Percentiles rank a stretch among this genome's conserved stretches.
Conservation (phyloP, 306 rosid species). For the Vigna angularis region DNA sequence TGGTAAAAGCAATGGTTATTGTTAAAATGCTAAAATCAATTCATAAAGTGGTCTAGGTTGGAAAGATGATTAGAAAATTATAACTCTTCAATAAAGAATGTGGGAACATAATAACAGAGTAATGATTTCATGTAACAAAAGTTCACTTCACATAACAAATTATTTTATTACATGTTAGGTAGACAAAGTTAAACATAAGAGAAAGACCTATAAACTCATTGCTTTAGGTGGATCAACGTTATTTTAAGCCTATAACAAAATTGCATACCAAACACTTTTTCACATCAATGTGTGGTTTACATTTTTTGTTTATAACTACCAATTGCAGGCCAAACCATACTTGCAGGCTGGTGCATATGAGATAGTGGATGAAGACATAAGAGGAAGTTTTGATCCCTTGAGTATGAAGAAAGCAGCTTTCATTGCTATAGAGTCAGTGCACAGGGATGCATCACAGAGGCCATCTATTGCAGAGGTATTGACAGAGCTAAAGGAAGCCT, state of each 20-base stretch:
- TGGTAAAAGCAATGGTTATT: background rate
- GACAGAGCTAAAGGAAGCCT: constrained; percentile 81
- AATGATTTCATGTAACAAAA: too few species aligned
- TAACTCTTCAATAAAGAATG: too few species aligned
- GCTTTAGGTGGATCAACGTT: too few species aligned
- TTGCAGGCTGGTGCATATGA: constrained; percentile 92
- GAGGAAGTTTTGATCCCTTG: constrained; percentile 63
- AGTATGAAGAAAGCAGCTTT: constrained; percentile 81
- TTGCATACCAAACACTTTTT: too few species aligned
- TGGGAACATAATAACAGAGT: too few species aligned
- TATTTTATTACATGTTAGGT: too few species aligned
- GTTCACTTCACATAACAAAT: too few species aligned
- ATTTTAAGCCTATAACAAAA: too few species aligned
- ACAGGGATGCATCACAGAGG: constrained; percentile 87
- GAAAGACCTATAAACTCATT: too few species aligned
- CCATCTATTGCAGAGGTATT: constrained; percentile 81
- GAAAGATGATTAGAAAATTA: background rate
- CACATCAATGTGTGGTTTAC: too few species aligned
- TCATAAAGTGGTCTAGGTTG: background rate
- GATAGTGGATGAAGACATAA: constrained; percentile 77
- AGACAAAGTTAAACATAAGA: too few species aligned
- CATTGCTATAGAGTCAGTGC: constrained; percentile 77
- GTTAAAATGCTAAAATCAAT: background rate
- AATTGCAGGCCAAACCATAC: constrained; percentile 88
- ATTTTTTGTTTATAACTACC: background rate